Conservation (phyloP, 768 basidiomycete genomes). For the Mycena amicta region DNA sequence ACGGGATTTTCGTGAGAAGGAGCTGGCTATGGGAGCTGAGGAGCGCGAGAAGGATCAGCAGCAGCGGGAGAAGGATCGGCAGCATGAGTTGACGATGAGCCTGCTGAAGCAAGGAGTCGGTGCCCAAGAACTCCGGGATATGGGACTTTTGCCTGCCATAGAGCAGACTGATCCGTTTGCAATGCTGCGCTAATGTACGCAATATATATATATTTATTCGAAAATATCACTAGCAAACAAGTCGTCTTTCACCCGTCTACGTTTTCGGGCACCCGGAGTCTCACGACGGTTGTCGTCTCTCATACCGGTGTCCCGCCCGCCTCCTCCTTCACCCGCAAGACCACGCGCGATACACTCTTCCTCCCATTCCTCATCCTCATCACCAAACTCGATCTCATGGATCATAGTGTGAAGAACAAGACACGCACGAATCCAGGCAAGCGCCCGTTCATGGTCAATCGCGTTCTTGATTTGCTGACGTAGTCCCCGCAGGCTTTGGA, state of each 20-base stretch:
- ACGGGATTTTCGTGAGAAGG: background rate
- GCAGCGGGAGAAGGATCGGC: no score
- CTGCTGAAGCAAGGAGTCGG: background rate
- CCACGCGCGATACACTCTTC: background rate
- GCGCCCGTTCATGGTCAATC: background rate
- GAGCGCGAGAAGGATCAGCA: background rate
- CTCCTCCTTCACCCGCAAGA: background rate
- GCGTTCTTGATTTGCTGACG: conserved; percentile 8
- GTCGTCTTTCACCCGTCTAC: background rate
- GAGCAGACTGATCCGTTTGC: background rate
- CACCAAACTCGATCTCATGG: background rate
- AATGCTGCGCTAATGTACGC: background rate
- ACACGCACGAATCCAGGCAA: background rate
- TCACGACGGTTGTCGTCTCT: background rate
- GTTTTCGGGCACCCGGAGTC: background rate
- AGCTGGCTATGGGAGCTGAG: background rate
- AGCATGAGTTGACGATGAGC: background rate
- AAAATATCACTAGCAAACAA: background rate
- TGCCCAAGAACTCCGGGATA: background rate
- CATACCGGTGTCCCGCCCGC: background rate
- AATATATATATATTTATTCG: background rate
- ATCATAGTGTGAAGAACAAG: background rate
- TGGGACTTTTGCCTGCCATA: background rate
- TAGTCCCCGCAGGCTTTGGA: conserved; percentile 12
- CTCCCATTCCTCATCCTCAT: background rate